phyloP scores from a whole-genome alignment of 495 filamentous ascomycete species.

The Hyaloscypha hepaticicola region DNA sequence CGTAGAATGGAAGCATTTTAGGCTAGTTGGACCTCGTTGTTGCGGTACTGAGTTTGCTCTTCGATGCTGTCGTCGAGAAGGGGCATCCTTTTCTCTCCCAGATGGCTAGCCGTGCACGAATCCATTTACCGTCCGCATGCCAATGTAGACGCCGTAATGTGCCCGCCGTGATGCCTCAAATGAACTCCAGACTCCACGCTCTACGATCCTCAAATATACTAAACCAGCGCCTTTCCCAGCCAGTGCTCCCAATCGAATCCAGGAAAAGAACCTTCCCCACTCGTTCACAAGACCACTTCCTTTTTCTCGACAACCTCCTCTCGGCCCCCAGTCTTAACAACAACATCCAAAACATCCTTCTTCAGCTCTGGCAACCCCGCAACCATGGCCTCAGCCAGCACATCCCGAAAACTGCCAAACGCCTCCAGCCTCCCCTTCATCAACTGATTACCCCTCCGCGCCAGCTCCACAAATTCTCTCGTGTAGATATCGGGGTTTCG shows the following conservation, averaged over 20 bases:
- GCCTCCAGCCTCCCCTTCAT: constrained; percentile 81
- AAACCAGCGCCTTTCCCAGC: background rate
- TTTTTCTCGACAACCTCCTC: constrained; percentile 7
- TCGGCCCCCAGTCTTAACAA: constrained; percentile 43
- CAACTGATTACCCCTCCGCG: constrained; percentile 78
- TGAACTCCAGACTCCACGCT: background rate
- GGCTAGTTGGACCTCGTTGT: too few species aligned
- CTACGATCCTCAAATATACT: background rate
- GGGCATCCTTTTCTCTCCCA: too few species aligned
- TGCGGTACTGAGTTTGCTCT: too few species aligned
- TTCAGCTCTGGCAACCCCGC: constrained; percentile 73
- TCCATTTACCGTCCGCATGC: background rate
- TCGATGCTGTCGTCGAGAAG: too few species aligned
- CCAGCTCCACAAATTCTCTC: constrained; percentile 91
- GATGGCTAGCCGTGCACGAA: too few species aligned
- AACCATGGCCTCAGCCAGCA: constrained; percentile 77
- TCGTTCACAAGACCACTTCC: background rate
- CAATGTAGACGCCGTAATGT: background rate
- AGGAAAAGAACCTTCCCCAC: background rate
- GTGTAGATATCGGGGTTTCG: constrained; percentile 99
- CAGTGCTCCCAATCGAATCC: background rate
- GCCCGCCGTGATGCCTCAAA: background rate
- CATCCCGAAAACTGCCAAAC: constrained; percentile 76
- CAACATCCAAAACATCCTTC: constrained; percentile 64
- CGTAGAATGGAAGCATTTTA: too few species aligned